Evolutionary conservation across 345 rosid genomes (phyloP).

Genomic region (Conringia planisiliqua): DNA sequence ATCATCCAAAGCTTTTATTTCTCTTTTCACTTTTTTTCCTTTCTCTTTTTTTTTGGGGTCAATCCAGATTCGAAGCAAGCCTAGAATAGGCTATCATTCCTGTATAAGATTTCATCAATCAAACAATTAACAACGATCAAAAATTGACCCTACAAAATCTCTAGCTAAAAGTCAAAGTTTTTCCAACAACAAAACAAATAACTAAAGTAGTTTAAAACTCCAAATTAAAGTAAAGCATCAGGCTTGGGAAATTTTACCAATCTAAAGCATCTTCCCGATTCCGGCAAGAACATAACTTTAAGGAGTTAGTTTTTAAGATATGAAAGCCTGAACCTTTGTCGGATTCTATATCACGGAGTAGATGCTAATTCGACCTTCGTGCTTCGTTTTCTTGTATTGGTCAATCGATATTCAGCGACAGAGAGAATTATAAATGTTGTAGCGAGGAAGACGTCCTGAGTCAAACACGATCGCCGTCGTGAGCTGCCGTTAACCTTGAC

Average conservation of each 20-base stretch:
- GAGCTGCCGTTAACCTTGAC: conserved; percentile 25
- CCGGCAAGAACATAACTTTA: not conserved
- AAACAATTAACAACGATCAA: not conserved
- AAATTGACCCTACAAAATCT: not conserved
- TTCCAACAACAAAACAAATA: not conserved
- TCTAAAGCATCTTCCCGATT: not conserved
- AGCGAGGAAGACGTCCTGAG: not conserved
- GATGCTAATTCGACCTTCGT: not conserved
- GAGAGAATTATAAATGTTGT: too few relatives aligned
- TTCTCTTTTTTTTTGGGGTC: not conserved
- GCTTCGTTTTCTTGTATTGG: not conserved
- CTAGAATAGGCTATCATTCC: not conserved
- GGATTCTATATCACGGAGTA: not conserved
- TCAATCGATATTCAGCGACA: not conserved
- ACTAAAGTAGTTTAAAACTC: not conserved
- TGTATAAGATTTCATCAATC: not conserved
- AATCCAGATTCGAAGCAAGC: conserved; percentile 6
- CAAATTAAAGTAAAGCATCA: not conserved
- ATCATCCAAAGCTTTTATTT: conserved; percentile 25
- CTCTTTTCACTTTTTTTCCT: not conserved
- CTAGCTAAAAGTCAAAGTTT: not conserved
- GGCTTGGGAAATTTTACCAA: not conserved
- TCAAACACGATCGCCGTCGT: not conserved
- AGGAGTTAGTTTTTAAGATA: not conserved
- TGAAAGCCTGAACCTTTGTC: not conserved